Evolutionary conservation across 2,329 filamentous ascomycete species (phyloP), one percentile per base, ranked within the genome.

Genomic region (Diplodia corticola): DNA sequence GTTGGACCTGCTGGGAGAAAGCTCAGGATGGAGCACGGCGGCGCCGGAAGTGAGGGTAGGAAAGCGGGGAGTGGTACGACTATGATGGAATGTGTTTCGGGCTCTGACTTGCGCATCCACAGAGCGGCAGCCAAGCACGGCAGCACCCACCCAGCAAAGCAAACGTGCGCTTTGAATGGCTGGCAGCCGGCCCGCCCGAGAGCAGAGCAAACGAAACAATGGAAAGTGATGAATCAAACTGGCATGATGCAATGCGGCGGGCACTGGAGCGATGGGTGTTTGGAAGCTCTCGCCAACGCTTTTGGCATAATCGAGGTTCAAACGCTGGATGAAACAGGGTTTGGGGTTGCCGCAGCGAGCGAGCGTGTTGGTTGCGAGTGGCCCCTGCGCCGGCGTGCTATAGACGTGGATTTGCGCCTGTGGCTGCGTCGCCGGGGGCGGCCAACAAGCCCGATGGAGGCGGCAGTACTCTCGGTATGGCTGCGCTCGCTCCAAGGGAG

Each of bases 331-430:
- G 55, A 59, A 59, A 46, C 55, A 40, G 53, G 12, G 53, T 54
- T 28, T 35, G 53, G 20, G 53, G 20, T 24, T 22, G 15, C 20
- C n/a, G n/a, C n/a, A n/a, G n/a, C n/a, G n/a, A n/a, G n/a, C n/a
- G n/a, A n/a, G n/a, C n/a, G n/a, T n/a, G n/a, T n/a, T n/a, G 51
- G 24, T 48, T 33, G 55, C 28, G 54, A 17, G 35, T 46, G 40
- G 24, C n/a, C 22, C 5, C 30, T 40, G 55, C 55, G 55, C 37
- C n/a, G n/a, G n/a, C n/a, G n/a, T n/a, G n/a, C 35, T 60, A 60
- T 60, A 60, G 57, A 60, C 57, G 57, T 60, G 57, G 57, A 60
- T 60, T 40, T 60, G 17, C 57, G 30, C 17, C 20, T 59, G 55
- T 26, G 20, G 20, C 35, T 40, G 54, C 37, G 24, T 17, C 24